Base-by-base conservation (phyloP, 2,329 filamentous ascomycete genomes). In the Zasmidium citrigriseum region DNA sequence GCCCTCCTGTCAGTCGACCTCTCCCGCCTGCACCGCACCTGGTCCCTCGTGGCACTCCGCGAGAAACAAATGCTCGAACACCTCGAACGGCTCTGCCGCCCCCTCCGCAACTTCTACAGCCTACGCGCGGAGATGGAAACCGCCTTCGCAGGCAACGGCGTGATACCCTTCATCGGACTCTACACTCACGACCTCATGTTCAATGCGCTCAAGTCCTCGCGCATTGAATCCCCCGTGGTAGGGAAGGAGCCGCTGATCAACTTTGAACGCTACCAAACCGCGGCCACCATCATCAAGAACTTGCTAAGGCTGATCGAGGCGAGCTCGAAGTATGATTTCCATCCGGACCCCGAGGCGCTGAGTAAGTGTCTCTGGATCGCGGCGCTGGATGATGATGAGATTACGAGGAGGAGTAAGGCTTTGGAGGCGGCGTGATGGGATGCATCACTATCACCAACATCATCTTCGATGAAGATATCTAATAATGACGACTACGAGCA, bases 361-460 rank as follows among this genome's bases (percentile, higher is more conserved):
- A 89, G 91, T 74, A 83, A 89, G 63, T 95, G 90, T 72, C 80
- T 95, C n/a, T 95, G 91, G 90, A 87, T 95, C 77, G 87, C 89
- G 48, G 89, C 90, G 10, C 73, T 95, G 55, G 84, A 77, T 55
- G 90, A 93, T 64, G 85, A 86, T n/a, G 89, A 93, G 68, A 91
- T 95, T 68, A 63, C 68, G 11, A 55, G 59, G 54, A 60, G 68
- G 46, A 70, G 70, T 54, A 67, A 61, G 56, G 61, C 58, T 23
- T 59, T 74, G 52, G 70, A 74, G 44, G 38, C 45, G 44, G 44
- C 48, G 34, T 57, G 54, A 57, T 20, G 4, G 29, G 29, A 51
- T 41, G 14, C 4, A 7, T n/a, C 14, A 4, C 34, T 41, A 41
- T n/a, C 34, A 16, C 18, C 20, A 11, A 46, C 16, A 21, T n/a